A percentile compares a stretch with the other conserved stretches of the same genome.
Evolutionary conservation across 2,329 filamentous ascomycete species (phyloP).

Genomic region (Hawksworthiomyces lignivorus): DNA sequence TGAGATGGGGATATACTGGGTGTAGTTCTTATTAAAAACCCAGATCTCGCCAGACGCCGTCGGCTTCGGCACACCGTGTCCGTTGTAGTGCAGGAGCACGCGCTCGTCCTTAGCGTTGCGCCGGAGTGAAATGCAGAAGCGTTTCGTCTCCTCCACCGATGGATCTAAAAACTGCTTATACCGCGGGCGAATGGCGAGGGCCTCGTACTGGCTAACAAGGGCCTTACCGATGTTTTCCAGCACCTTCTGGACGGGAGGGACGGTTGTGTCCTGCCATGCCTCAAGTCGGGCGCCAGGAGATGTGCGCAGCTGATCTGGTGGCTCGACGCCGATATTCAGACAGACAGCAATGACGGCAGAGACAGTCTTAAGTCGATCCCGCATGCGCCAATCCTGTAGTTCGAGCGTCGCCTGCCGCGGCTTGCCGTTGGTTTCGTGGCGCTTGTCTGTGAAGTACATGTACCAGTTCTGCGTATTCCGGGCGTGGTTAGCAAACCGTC

Average conservation of each 20-base stretch:
- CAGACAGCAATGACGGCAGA: conserved; percentile 91
- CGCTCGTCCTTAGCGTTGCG: conserved; percentile 93
- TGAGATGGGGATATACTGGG: conserved; percentile 95
- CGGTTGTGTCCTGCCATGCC: conserved; percentile 91
- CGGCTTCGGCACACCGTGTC: conserved; percentile 91
- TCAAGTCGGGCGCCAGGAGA: conserved; percentile 88
- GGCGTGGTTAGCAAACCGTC: no score
- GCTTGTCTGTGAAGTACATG: conserved; percentile 99
- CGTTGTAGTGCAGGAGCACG: conserved; percentile 97
- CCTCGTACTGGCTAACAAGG: conserved; percentile 94
- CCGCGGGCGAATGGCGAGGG: conserved; percentile 84
- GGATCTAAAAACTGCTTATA: conserved; percentile 97
- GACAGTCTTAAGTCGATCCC: conserved; percentile 91
- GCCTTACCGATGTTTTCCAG: conserved; percentile 94
- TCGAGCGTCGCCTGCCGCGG: conserved; percentile 60
- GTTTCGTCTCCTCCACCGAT: conserved; percentile 94
- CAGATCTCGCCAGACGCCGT: conserved; percentile 95
- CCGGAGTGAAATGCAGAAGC: conserved; percentile 84
- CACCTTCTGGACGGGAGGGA: conserved; percentile 71
- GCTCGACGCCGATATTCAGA: conserved; percentile 94
- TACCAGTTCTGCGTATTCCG: conserved; percentile 80
- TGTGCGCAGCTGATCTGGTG: conserved; percentile 93
- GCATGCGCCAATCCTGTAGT: conserved; percentile 94
- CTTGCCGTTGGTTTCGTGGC: conserved; percentile 88
- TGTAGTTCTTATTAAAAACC: conserved; percentile 99